Conservation (phyloP, 805 yeast genomes). For the Cyberlindnera saturnus region DNA sequence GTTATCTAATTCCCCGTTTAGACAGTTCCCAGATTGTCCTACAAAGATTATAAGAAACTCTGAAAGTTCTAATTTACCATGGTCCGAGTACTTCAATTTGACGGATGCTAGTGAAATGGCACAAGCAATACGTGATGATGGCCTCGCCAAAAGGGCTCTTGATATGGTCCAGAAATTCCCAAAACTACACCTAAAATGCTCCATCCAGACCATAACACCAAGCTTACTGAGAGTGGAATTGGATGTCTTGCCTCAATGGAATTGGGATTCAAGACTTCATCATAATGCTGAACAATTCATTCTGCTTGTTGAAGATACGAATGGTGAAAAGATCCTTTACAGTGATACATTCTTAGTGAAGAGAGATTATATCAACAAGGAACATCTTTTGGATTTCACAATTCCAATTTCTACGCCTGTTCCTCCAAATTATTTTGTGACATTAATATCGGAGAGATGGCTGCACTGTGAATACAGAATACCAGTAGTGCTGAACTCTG, state of each 20-base stretch:
- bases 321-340: constrained; percentile 70
- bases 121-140: constrained; percentile 69
- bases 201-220: constrained; percentile 73
- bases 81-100: constrained; percentile 68
- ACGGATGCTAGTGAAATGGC: constrained; percentile 70
- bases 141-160: constrained; percentile 52
- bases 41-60: constrained; percentile 61
- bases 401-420: constrained; percentile 46
- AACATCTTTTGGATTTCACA: constrained; percentile 57
- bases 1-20: constrained; percentile 77
- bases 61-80: constrained; percentile 79
- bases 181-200: constrained; percentile 47
- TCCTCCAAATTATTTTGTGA: constrained; percentile 73
- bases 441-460: constrained; percentile 80
- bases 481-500: constrained; percentile 49
- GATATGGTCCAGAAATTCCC: constrained; percentile 73
- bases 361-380: constrained; percentile 42
- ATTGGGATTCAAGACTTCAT: constrained; percentile 66
- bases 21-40: constrained; percentile 78
- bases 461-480: constrained; percentile 60
- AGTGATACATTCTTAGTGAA: constrained; percentile 48
- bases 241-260: constrained; percentile 66
- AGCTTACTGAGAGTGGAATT: constrained; percentile 60
- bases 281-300: constrained; percentile 61
- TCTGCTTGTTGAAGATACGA: constrained; percentile 73